phyloP scores from a whole-genome alignment of 805 yeast species.

The Torulaspora delbrueckii region DNA sequence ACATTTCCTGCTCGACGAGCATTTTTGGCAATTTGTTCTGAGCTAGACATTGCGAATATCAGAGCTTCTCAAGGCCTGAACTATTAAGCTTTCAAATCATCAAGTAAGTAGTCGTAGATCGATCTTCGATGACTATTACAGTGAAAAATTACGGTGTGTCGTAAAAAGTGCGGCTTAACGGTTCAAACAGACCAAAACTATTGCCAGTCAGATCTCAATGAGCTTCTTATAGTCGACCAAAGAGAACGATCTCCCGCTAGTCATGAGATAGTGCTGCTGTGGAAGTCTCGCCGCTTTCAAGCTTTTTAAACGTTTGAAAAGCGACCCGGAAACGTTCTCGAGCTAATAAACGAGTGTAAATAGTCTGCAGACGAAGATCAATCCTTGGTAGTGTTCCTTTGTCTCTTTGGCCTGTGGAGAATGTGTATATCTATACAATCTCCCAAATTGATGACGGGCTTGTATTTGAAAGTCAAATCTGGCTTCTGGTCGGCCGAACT shows the following conservation, averaged over 20 bases:
- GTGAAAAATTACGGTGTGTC: neutral
- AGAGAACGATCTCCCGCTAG: too few species aligned
- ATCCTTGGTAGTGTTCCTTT: conserved; percentile 2
- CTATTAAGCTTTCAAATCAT: neutral
- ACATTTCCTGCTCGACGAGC: conserved; percentile 83
- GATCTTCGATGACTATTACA: neutral
- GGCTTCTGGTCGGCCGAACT: conserved; percentile 25
- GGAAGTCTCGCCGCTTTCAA: too few species aligned
- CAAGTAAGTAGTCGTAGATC: neutral
- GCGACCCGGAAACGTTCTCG: too few species aligned
- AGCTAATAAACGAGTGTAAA: too few species aligned
- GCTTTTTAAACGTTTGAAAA: too few species aligned
- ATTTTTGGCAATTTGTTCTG: conserved; percentile 70
- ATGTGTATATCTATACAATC: conserved; percentile 31
- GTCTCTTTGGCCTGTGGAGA: conserved; percentile 31
- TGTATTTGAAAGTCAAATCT: conserved; percentile 20
- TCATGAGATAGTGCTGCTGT: too few species aligned
- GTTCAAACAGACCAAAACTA: neutral
- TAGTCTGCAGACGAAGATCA: neutral
- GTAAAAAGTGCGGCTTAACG: neutral
- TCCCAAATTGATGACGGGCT: conserved; percentile 23
- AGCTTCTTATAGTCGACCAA: too few species aligned
- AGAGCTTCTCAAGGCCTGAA: neutral
- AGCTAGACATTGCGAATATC: conserved; percentile 26
- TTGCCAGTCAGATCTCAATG: too few species aligned